Evolutionary conservation across 495 filamentous ascomycete genomes (phyloP).

Genomic region (Podospora didyma): DNA sequence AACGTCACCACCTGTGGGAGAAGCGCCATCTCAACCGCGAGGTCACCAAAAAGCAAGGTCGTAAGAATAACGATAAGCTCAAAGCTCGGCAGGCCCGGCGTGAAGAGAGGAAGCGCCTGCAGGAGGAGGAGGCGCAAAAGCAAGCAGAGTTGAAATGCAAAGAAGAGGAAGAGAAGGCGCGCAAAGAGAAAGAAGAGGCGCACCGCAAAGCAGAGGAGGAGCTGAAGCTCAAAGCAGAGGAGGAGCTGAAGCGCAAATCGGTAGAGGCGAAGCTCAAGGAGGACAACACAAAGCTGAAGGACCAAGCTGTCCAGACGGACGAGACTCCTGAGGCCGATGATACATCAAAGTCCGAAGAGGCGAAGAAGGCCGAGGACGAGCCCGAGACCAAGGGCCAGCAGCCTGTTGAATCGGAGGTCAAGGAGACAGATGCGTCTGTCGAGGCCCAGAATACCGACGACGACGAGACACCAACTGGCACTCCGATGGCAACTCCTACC

Average conservation of each 20-base stretch:
- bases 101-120: constrained; percentile 34
- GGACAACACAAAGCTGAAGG: constrained; percentile 14
- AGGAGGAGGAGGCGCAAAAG: constrained; percentile 38
- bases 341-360: constrained; percentile 12
- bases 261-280: constrained; percentile 29
- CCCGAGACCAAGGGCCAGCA: constrained; percentile 7
- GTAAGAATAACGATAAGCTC: constrained; percentile 38
- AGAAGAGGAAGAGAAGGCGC: constrained; percentile 25
- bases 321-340: constrained; percentile 19
- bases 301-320: neutral
- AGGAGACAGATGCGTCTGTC: constrained; percentile 7
- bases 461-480: constrained; percentile 19
- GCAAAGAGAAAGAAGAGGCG: constrained; percentile 29
- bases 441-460: constrained; percentile 9
- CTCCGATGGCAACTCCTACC: constrained; percentile 21
- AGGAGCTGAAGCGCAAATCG: constrained; percentile 20
- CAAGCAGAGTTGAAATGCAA: constrained; percentile 38
- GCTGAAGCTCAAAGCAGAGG: constrained; percentile 35
- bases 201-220: constrained; percentile 36
- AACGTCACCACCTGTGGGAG: constrained; percentile 45
- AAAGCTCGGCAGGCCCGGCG: constrained; percentile 30
- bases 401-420: constrained; percentile 6
- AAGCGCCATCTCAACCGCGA: constrained; percentile 44
- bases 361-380: constrained; percentile 7
- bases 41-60: constrained; percentile 43